Evolutionary conservation across 495 filamentous ascomycete genomes (phyloP).

Genomic region (Tuber brumale): DNA sequence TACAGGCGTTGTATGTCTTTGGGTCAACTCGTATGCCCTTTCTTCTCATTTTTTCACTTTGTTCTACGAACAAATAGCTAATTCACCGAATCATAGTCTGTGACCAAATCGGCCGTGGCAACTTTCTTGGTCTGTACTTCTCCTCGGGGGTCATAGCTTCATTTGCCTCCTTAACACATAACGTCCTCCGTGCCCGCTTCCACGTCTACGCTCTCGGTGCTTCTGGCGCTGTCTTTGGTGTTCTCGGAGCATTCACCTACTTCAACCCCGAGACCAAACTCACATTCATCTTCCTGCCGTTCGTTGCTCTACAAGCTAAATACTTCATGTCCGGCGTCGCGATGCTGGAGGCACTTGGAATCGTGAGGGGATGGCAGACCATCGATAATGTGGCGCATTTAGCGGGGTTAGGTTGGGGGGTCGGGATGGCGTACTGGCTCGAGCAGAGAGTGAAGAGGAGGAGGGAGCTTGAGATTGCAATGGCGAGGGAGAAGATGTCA

Average conservation of each 20-base stretch:
- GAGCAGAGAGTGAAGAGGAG: constrained; percentile 27
- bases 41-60: not conserved
- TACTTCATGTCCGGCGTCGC: constrained; percentile 48
- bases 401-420: constrained; percentile 48
- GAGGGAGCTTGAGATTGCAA: constrained; percentile 8
- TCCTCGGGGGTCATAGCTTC: constrained; percentile 60
- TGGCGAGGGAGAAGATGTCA: not conserved
- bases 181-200: constrained; percentile 52
- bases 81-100: constrained; percentile 51
- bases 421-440: constrained; percentile 30
- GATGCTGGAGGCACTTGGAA: constrained; percentile 47
- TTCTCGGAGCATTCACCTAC: constrained; percentile 63
- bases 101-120: constrained; percentile 78
- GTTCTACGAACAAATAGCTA: constrained; percentile 1
- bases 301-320: constrained; percentile 50
- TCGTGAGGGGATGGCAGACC: constrained; percentile 42
- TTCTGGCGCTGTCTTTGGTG: constrained; percentile 63
- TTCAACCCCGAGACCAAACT: constrained; percentile 54
- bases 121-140: constrained; percentile 74
- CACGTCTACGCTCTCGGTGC: constrained; percentile 59
- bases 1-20: constrained; percentile 49
- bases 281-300: constrained; percentile 48
- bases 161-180: constrained; percentile 54
- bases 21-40: constrained; percentile 51
- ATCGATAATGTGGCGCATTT: constrained; percentile 71